Evolutionary conservation across 2,329 filamentous ascomycete species (phyloP), one percentile per base, ranked within the genome.

Genomic region (Raffaelea deltoideospora): DNA sequence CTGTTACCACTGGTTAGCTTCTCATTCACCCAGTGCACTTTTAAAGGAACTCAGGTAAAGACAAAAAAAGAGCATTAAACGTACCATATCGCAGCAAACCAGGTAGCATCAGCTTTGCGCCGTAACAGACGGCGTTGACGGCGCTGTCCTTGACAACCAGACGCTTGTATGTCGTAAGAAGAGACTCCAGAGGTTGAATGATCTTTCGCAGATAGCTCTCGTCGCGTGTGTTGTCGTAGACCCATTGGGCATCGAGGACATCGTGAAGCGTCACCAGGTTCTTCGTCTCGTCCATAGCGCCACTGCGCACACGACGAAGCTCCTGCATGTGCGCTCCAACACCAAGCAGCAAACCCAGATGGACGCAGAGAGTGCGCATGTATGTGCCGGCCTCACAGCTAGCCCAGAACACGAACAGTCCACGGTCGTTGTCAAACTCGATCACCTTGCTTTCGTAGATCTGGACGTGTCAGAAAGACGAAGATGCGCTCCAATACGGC

Each of bases 311-410:
- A 72, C 88, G 79, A 50, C 88, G 76, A 49, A 96, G 77, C 67
- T 96, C 88, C 67, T 96, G 88, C 88, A 96, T 96, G 66, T 96
- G 86, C 37, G 84, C 90, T 48, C 43, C 44, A 8, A 51, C 47
- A 30, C 49, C 57, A 22, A 61, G 52, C 38, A 61, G 43, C 31
- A 60, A 49, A 52, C 84, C 83, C 49, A 98, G 61, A 64, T 96
- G 90, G 31, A 96, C 88, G 62, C 90, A 96, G 33, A 98, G 77
- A 27, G 90, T 98, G 68, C 90, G 83, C 58, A 98, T 96, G 61
- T 98, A 98, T 45, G 90, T 98, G 58, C 90, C 90, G 40, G 86
- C 90, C 64, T 98, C 90, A 62, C 90, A 98, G 63, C 85, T 93
- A 50, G 96, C 90, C 88, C 90, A 96, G 73, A 98, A 98, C 39